Base-by-base conservation (phyloP, 73 alveolate genomes). In the Tetrahymena elliotti region DNA sequence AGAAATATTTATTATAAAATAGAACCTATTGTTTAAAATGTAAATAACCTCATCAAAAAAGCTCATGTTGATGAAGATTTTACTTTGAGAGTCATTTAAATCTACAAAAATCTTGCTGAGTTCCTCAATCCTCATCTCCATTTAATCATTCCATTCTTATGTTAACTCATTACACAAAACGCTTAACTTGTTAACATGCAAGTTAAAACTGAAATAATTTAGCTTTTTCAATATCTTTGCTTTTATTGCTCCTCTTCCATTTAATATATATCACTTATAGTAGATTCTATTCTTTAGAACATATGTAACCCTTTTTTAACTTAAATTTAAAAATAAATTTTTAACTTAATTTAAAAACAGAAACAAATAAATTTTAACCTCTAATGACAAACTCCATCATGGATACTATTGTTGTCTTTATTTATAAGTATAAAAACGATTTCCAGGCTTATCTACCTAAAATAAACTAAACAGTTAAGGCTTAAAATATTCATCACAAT, bases 31-130 rank as follows among this genome's bases (percentile, higher is more conserved):
- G 96, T 94, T 15, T 52, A 92, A 92, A 34, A 83, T 15, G 92
- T 94, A 33, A 94, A 94, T 84, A 68, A 94, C 5, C 93, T 84
- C n/a, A 94, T 94, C 20, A 83, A 93, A 47, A 35, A 94, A 36
- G 93, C 92, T 84, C 95, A 94, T n/a, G 96, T 84, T 15, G 96
- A 94, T n/a, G 93, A 88, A 31, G 96, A 94, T 27, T 53, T 94
- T 52, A 94, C 93, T 33, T 22, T 68, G 36, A 94, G 93, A 88
- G 96, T 94, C 27, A 94, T 94, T 84, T 41, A 53, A 39, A 94
- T 94, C 13, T 94, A 84, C 33, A 94, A 39, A 47, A 40, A 34
- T 31, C 40, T 94, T 31, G 96, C 93, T 31, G 93, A 41, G 40
- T 94, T 84, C 33, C 40, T 94, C 10, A 94, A 94, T 53, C 93